Evolutionary conservation across 176 grass and related monocot genomes (phyloP).

Genomic region (Eragrostis curvula): DNA sequence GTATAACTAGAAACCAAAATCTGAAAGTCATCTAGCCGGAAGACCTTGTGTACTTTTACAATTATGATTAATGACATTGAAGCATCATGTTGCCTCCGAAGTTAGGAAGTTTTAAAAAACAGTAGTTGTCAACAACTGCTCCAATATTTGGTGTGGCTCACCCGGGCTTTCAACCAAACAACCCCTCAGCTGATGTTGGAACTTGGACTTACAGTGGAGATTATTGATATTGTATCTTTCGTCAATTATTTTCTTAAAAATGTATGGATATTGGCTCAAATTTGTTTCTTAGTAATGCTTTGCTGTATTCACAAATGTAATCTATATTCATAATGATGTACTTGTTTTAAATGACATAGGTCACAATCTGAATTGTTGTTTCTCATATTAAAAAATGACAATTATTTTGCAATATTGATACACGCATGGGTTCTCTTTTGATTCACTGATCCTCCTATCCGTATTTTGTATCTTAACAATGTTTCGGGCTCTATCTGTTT

Average conservation of each 20-base stretch:
- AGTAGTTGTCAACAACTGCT: conserved; percentile 3
- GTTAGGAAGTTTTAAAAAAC: conserved; percentile 2
- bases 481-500: conserved; percentile 8
- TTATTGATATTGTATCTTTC: neutral
- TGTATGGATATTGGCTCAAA: conserved; percentile 15
- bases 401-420: conserved; percentile 2
- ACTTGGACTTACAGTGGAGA: conserved; percentile 6
- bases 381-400: neutral
- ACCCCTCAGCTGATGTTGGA: neutral
- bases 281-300: conserved; percentile 19
- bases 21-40: conserved; percentile 24
- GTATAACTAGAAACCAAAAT: neutral
- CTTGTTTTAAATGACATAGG: neutral
- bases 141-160: neutral
- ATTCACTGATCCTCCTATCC: neutral
- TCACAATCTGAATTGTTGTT: conserved; percentile 27
- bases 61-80: conserved; percentile 19
- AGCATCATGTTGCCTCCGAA: conserved; percentile 1
- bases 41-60: neutral
- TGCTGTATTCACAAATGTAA: conserved; percentile 5
- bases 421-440: conserved; percentile 25
- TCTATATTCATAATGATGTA: neutral
- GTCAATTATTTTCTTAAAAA: neutral
- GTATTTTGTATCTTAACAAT: conserved; percentile 14
- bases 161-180: too few relatives aligned